These are phyloP conservation scores for Hyaloraphidium curvatum DNA, from an alignment of 192 early-diverging fungal species.

Conservation along the genomic window DNA sequence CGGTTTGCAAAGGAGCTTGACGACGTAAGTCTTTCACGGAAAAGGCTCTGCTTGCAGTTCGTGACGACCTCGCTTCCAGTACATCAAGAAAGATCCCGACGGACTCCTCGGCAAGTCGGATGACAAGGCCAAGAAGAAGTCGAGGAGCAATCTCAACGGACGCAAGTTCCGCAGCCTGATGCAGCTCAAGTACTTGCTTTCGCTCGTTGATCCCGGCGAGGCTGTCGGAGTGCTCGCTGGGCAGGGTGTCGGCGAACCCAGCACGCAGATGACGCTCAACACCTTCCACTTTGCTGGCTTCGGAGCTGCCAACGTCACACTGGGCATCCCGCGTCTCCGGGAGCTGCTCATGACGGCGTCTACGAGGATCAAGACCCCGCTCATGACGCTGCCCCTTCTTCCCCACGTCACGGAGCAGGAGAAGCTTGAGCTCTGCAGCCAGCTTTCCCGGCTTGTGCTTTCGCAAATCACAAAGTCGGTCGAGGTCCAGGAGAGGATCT, in stretches of 20 bases:
- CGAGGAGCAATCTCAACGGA: conserved; percentile 19
- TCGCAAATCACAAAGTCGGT: conserved; percentile 74
- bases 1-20: conserved; percentile 52
- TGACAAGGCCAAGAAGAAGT: conserved; percentile 36
- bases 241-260: conserved; percentile 95
- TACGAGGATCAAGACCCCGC: conserved; percentile 68
- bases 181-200: conserved; percentile 87
- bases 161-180: conserved; percentile 76
- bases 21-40: conserved; percentile 11
- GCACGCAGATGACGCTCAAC: conserved; percentile 99
- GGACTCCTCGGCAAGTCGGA: conserved; percentile 35
- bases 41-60: conserved; percentile 8
- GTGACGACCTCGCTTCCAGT: conserved; percentile 12
- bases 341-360: conserved; percentile 99
- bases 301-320: conserved; percentile 93
- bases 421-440: conserved; percentile 39
- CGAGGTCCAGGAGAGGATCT: conserved; percentile 62
- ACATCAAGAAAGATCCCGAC: conserved; percentile 52
- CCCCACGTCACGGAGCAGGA: conserved; percentile 41
- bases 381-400: conserved; percentile 73
- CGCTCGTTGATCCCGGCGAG: conserved; percentile 92
- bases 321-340: conserved; percentile 97
- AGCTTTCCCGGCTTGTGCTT: conserved; percentile 55
- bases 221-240: conserved; percentile 93
- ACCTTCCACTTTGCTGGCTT: conserved; percentile 98